Evolutionary conservation across 1,284 basidiomycete species (phyloP), one percentile per base, ranked within the genome.

Genomic region (Ceratobasidium sp.): DNA sequence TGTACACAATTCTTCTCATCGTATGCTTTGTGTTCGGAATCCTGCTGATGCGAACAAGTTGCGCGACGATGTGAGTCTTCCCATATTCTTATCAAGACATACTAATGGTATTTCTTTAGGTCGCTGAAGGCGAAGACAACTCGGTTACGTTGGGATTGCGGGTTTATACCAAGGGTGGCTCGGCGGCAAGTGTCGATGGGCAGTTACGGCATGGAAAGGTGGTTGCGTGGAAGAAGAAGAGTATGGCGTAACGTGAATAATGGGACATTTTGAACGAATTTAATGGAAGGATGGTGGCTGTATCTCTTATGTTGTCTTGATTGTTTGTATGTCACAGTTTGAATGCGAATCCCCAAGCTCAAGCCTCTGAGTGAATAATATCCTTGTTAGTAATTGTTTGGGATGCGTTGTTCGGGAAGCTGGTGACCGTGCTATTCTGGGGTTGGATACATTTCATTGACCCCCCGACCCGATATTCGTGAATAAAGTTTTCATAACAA

Each of bases 181-280:
- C 41, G 16, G 69, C 65, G 20, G 64, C 66, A n/a, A 71, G 41
- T 3, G 62, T 79, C 18, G 5, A 38, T 2, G 71, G 77, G 7
- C 79, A 79, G 38, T 55, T 79, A n/a, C 62, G 79, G 6, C 77
- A 78, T 60, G 79, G 79, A 50, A 66, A 69, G 65, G 66, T 78
- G 20, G 78, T 79, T 30, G 50, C 48, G 14, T 79, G 79, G 79
- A 55, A 69, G 6, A 64, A 64, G 30, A 54, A 77, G 60, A 46
- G 20, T 30, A 12, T 18, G 3, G 44, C 44, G n/a, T 38, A 10
- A 14, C n/a, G 27, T 16, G 30, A 12, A 27, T 18, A 18, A 44
- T 79, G 62, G 6, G 4, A 38, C 4, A 3, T 38, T 38, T 38
- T 8, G 38, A 38, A 38, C 8, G 1, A 16, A 16, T 18, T 33